Evolutionary conservation across 305 asterid genomes (phyloP).

Genomic region (Striga hermonthica): DNA sequence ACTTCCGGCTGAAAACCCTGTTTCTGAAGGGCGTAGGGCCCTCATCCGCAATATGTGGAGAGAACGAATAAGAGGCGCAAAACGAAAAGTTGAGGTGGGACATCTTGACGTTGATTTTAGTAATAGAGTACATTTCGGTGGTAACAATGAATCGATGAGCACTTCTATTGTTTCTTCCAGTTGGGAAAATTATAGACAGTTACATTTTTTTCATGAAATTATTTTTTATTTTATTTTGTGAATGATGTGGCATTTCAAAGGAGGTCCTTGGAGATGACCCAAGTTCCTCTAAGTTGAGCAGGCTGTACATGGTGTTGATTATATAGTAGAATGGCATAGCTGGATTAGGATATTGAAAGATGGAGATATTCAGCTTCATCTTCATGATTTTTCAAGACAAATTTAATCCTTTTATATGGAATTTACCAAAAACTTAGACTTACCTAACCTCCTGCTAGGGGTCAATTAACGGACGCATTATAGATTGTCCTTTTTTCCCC

Average conservation of each 20-base stretch:
- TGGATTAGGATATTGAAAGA: conserved; percentile 14
- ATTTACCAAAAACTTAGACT: background rate
- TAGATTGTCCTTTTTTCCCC: background rate
- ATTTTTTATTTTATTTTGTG: no score
- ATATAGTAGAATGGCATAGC: background rate
- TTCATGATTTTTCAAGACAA: conserved; percentile 21
- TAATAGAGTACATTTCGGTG: background rate
- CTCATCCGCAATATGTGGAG: conserved; percentile 98
- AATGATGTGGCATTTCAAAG: background rate
- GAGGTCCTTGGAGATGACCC: background rate
- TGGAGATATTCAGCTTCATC: background rate
- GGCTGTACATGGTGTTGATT: background rate
- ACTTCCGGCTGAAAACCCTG: conserved; percentile 77
- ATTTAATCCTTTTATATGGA: conserved; percentile 7
- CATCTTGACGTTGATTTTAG: conserved; percentile 13
- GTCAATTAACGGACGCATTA: conserved; percentile 1
- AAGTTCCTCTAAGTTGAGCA: background rate
- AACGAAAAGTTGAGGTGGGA: conserved; percentile 91
- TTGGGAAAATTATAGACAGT: background rate
- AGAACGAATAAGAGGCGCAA: conserved; percentile 94
- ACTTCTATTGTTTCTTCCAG: conserved; percentile 4
- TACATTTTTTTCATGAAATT: no score
- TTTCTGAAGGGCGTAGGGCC: conserved; percentile 81
- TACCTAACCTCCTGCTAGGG: conserved; percentile 7
- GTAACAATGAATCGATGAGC: background rate